These are phyloP conservation scores for Beauveria australis DNA, from an alignment of 2,329 filamentous ascomycete genomes.

Conservation along the genomic window DNA sequence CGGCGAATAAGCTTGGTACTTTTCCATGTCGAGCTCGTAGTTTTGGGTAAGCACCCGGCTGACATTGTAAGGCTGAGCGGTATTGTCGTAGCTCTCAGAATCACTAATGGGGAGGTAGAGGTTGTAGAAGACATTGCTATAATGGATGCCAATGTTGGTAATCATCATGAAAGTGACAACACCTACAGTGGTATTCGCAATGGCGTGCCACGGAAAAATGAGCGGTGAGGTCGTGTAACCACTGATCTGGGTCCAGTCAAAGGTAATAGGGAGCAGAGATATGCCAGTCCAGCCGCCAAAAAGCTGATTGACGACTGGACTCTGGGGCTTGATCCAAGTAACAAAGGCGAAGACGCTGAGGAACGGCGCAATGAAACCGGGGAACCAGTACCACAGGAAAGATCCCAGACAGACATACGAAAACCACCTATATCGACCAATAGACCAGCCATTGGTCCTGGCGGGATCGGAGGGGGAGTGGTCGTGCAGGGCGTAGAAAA, in stretches of 20 bases:
- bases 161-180: constrained; percentile 34
- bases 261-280: constrained; percentile 45
- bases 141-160: constrained; percentile 38
- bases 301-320: constrained; percentile 44
- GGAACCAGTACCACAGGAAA: constrained; percentile 47
- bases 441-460: constrained; percentile 35
- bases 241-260: constrained; percentile 35
- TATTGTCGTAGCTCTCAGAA: constrained; percentile 49
- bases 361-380: constrained; percentile 39
- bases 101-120: constrained; percentile 48
- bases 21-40: constrained; percentile 38
- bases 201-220: constrained; percentile 33
- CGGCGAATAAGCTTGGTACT: constrained; percentile 45
- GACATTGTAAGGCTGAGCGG: constrained; percentile 41
- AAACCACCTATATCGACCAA: constrained; percentile 39
- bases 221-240: constrained; percentile 35
- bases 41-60: constrained; percentile 40
- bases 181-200: constrained; percentile 38
- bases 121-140: constrained; percentile 36
- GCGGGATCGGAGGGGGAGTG: constrained; percentile 31
- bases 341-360: constrained; percentile 48
- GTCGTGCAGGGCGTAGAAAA: constrained; percentile 38
- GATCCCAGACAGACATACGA: constrained; percentile 33
- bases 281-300: constrained; percentile 47
- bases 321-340: constrained; percentile 47